Evolutionary conservation across 2,329 filamentous ascomycete genomes (phyloP).

Genomic region (Corynespora cassiicola): DNA sequence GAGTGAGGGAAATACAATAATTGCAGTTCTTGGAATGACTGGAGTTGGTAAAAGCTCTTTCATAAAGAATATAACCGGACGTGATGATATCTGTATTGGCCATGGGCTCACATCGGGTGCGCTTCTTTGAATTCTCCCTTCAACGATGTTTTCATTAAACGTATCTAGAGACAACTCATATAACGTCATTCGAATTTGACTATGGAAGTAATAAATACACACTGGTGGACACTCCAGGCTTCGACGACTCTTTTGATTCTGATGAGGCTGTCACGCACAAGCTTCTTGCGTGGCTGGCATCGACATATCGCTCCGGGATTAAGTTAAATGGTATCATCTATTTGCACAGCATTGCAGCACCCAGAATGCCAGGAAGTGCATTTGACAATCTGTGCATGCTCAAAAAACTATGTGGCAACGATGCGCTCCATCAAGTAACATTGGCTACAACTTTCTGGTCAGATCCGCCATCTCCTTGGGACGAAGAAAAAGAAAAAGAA

Average conservation of each 20-base stretch:
- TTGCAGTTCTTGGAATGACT: constrained; percentile 51
- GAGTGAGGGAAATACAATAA: constrained; percentile 16
- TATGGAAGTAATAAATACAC: neutral
- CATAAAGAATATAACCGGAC: constrained; percentile 27
- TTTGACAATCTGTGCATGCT: constrained; percentile 54
- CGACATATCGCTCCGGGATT: constrained; percentile 35
- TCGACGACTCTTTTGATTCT: constrained; percentile 52
- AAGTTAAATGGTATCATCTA: constrained; percentile 55
- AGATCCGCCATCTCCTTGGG: constrained; percentile 8
- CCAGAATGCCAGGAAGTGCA: constrained; percentile 48
- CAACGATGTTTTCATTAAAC: too few relatives aligned
- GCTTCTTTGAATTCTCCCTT: too few relatives aligned
- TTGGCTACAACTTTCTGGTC: constrained; percentile 56
- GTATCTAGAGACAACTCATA: constrained; percentile 13
- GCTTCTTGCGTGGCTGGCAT: constrained; percentile 48
- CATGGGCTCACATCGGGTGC: constrained; percentile 27
- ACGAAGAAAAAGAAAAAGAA: constrained; percentile 4
- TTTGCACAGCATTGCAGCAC: constrained; percentile 53
- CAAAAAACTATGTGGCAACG: constrained; percentile 51
- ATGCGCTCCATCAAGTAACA: constrained; percentile 48
- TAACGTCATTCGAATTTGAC: constrained; percentile 2
- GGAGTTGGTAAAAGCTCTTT: constrained; percentile 50
- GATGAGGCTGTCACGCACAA: constrained; percentile 51
- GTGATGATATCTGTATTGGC: constrained; percentile 28
- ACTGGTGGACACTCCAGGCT: constrained; percentile 57